phyloP scores from a whole-genome alignment of 345 rosid species.

The Euclidium syriacum region DNA sequence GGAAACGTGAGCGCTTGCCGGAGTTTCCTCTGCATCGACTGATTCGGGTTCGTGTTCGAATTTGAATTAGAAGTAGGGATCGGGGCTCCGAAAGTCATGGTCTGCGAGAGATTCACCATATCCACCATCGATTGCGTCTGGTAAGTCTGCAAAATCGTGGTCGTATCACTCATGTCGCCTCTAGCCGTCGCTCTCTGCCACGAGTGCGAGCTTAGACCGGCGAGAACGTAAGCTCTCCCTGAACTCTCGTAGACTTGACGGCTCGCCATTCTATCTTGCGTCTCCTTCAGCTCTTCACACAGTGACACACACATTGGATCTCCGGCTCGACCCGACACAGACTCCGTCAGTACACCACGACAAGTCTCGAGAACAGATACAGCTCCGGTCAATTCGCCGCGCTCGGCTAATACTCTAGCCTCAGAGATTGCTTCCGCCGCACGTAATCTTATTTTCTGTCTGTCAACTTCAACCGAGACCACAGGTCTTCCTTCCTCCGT shows the following conservation, averaged over 20 bases:
- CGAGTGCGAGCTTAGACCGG: slow-evolving; percentile 94
- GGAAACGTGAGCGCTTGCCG: slow-evolving; percentile 69
- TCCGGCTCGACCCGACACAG: slow-evolving; percentile 52
- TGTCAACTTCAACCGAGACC: slow-evolving; percentile 82
- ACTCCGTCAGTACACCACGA: slow-evolving; percentile 43
- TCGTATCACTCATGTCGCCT: slow-evolving; percentile 70
- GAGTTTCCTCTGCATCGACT: slow-evolving; percentile 50
- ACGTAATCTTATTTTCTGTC: slow-evolving; percentile 74
- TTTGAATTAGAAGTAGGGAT: background rate
- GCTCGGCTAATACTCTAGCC: slow-evolving; percentile 84
- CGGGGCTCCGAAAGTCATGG: slow-evolving; percentile 46
- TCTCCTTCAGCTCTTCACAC: slow-evolving; percentile 81
- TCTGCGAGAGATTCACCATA: slow-evolving; percentile 94
- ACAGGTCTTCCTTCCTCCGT: slow-evolving; percentile 30
- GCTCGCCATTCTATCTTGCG: slow-evolving; percentile 91
- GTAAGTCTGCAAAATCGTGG: slow-evolving; percentile 70
- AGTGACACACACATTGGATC: slow-evolving; percentile 66
- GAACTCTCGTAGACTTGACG: slow-evolving; percentile 73
- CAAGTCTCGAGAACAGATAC: slow-evolving; percentile 67
- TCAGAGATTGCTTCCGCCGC: slow-evolving; percentile 88
- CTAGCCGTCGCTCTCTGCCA: slow-evolving; percentile 99
- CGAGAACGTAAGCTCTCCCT: slow-evolving; percentile 87
- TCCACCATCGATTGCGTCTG: slow-evolving; percentile 91
- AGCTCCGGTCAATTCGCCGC: slow-evolving; percentile 58
- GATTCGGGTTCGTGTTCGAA: slow-evolving; percentile 6